Evolutionary conservation across 163 green algal species (phyloP), one percentile per base, ranked within the genome.

Genomic region (Chloromonas sp.): DNA sequence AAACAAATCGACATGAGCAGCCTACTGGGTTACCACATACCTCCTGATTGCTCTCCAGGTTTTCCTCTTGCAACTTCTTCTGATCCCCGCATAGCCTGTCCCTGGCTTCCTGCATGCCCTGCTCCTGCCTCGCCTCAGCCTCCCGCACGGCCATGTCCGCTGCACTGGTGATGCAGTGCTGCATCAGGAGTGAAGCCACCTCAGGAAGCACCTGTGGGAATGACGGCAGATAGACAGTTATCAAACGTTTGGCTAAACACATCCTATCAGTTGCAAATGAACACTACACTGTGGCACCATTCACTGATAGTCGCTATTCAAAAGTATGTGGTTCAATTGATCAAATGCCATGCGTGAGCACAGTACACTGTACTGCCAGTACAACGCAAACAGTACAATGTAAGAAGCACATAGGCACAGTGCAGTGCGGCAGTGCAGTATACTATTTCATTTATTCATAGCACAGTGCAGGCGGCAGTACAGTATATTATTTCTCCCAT

Each of bases 171-270:
- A 82, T 36, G 14, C 5, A 36, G 57, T 59, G 57, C 59, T 82
- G 79, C 2, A 82, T 14, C 79, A 82, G 79, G 59, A 82, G 59
- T 57, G 79, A 70, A 13, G 70, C 70, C 1, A 82, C 59, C 79
- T 82, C 79, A 13, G 59, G 36, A 59, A 82, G 79, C 58, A 61
- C 79, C 79, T 82, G 59, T 3, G 78, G 14, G 2, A 59, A 15
- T 2, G 14, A 59, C 58, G 8, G 74, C 5, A 80, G 14, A 15
- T 5, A 59, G 74, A 13, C 36, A 15, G 11, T 59, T 60, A 59
- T 57, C 74, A 59, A 80, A 36, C 36, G 36, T 36, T 36, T 36
- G 36, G 36, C 36, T 36, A 36, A 36, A 36, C 36, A 36, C 36
- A 36, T 36, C 36, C 36, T 36, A 36, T 36, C 36, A 36, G 36